Base-by-base conservation (phyloP, 371 early-diverging fungal genomes). In the Syncephalastrum racemosum region DNA sequence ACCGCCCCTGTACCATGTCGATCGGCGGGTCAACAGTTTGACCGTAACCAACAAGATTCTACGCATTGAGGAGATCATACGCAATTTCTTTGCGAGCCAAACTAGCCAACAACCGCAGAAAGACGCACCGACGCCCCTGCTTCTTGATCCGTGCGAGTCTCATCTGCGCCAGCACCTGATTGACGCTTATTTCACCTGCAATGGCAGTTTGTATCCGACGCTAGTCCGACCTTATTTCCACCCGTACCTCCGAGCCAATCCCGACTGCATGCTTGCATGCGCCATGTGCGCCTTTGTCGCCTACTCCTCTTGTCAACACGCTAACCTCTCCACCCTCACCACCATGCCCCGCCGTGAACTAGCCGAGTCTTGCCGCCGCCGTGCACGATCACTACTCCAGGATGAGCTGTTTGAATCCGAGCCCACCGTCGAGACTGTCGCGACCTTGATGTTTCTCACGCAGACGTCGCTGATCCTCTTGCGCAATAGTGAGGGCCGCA, bases 361-460 rank as follows among this genome's bases (percentile, higher is more conserved):
- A 8, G 68, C 66, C 6, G 63, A 68, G 31, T 50, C 53, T 0
- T 61, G 67, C 36, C 62, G 66, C 4, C 56, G 68, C 41, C 59
- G 66, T 45, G 78, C 72, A 8, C 66, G 68, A 2, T 48, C 45
- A 1, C 2, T 59, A 18, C 50, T 77, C 7, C 53, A 67, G 41
- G 70, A 74, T 18, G 59, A 53, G 0, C 39, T 77, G 22, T 74
- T 77, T 54, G 76, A 72, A 4, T 45, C 68, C n/a, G 66, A 64
- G 4, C 72, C 72, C 0, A 58, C 49, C 16, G 27, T 77, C 5
- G 63, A 70, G 14, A 62, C 50, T 23, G 54, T 64, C 14, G 58
- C 46, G 0, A 45, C 78, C 0, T 43, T 77, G 25, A 53, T 64
- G 55, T 25, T 66, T 15, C 23, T 74, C 6, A 46, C 66, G 6